These are phyloP conservation scores for thale cress (Arabidopsis thaliana) DNA, from an alignment of 345 rosid genomes.

Conservation along the genomic window TAIR10.1 NC_003070.9:846001-846500, in stretches of 20 bases:
- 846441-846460: constrained; percentile 28
- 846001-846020: constrained; percentile 47
- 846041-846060: constrained; percentile 52
- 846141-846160: constrained; percentile 29
- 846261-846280: constrained; percentile 26
- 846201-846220: constrained; percentile 49
- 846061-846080: not conserved
- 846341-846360: constrained; percentile 24
- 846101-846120: constrained; percentile 24
- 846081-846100: constrained; percentile 36
- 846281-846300: constrained; percentile 49
- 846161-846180: constrained; percentile 34
- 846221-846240: constrained; percentile 39
- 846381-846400: constrained; percentile 49
- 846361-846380: constrained; percentile 44
- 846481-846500: too few relatives aligned
- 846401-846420: constrained; percentile 48
- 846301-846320: constrained; percentile 15
- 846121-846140: constrained; percentile 42
- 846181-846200: constrained; percentile 61
- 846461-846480: not conserved
- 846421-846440: constrained; percentile 49
- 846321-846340: not conserved
- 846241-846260: constrained; percentile 3
- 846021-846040: constrained; percentile 38